Base-by-base conservation (phyloP, 2,329 filamentous ascomycete genomes). In the Ophiostoma novo-ulmi region DNA sequence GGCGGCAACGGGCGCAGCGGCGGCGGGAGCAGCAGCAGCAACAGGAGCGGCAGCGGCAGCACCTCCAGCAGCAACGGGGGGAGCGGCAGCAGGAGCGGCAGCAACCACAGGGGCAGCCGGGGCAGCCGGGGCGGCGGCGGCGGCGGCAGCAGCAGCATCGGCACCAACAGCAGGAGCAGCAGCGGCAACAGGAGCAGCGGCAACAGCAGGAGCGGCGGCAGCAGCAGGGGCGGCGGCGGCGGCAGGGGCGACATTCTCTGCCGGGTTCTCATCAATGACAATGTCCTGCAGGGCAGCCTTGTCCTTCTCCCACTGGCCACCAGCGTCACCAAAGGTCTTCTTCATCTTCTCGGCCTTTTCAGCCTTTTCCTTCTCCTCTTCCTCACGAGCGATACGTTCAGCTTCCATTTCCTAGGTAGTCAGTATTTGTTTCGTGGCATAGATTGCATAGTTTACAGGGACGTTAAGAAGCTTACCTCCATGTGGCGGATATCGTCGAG, bases 401-500 rank as follows among this genome's bases (percentile, higher is more conserved):
- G 89, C 85, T 78, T 98, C 94, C 94, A 98, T 97, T 81, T 97
- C 93, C 87, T 65, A 38, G 35, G 20, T 22, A 7, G 36, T 65
- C n/a, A 65, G 63, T 94, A 74, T 7, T 5, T 4, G 0, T 35
- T 36, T 36, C 44, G 20, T 64, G 55, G 35, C 3, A 69, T 26
- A 10, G 5, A 58, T 5, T 41, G 38, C 1, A 5, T 55, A 8
- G 20, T 22, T 61, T 31, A 31, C 31, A 31, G 17, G 8, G n/a
- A 1, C n/a, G 20, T 66, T 3, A 3, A 14, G 38, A 17, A 89
- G 88, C 83, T 39, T 65, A 65, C 63, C 63, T 94, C 94, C 95
- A 99, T 99, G 77, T 98, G 95, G 72, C 91, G 89, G 73, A 98
- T 92, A 77, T 99, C 95, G 77, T 99, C 95, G 20, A 97, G 92